A percentile compares a stretch with the other conserved stretches of the same genome.
phyloP scores from a whole-genome alignment of 768 basidiomycete species.

The Mrakia gelida region DNA sequence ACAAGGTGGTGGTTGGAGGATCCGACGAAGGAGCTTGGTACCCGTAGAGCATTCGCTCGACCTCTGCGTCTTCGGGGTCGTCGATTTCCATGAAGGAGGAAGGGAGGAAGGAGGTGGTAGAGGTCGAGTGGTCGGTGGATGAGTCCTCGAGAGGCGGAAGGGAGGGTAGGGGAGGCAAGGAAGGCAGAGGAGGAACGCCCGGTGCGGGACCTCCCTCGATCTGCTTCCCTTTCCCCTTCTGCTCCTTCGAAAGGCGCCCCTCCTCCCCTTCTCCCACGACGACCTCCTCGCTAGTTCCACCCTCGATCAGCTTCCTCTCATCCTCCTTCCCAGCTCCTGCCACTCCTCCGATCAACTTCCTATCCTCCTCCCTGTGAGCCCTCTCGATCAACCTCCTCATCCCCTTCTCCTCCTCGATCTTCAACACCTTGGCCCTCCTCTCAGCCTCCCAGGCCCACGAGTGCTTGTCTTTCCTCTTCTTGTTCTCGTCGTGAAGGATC shows the following conservation, averaged over 20 bases:
- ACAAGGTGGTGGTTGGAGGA: conserved; percentile 14
- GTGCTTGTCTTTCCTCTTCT: conserved; percentile 68
- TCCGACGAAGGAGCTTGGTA: background rate
- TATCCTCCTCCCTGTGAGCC: background rate
- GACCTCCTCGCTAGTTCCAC: too few relatives aligned
- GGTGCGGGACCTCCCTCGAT: background rate
- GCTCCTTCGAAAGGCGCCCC: background rate
- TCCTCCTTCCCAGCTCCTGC: background rate
- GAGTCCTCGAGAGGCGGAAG: background rate
- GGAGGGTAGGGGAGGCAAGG: too few relatives aligned
- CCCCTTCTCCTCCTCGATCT: conserved; percentile 62
- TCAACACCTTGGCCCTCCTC: conserved; percentile 61
- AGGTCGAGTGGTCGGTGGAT: background rate
- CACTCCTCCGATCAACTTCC: conserved; percentile 12
- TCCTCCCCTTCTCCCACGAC: background rate
- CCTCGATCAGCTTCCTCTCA: conserved; percentile 14
- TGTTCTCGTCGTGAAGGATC: conserved; percentile 85
- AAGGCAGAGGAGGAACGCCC: background rate
- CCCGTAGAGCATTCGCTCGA: background rate
- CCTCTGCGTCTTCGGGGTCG: background rate
- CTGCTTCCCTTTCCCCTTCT: conserved; percentile 15
- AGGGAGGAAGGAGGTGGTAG: background rate
- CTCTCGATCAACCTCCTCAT: conserved; percentile 48
- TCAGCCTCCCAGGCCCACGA: conserved; percentile 96
- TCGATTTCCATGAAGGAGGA: background rate